Base-by-base conservation (phyloP, 2,329 filamentous ascomycete genomes). In the Microdochium trichocladiopsis region DNA sequence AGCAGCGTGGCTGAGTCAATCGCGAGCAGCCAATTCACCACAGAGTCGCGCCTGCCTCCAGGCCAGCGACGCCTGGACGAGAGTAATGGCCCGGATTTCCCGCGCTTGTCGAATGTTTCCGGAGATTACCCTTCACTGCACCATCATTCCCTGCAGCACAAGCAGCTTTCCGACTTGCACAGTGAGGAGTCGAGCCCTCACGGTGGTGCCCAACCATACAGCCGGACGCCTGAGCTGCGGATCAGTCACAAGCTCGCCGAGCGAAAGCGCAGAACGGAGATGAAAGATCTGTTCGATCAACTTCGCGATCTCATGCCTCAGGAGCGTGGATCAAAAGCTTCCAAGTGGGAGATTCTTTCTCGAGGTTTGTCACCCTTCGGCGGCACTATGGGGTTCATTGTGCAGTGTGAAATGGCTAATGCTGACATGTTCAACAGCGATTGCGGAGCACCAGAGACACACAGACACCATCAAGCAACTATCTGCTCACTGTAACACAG, bases 341-440 rank as follows among this genome's bases (percentile, higher is more conserved):
- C 88, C 59, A 95, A 95, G 61, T 95, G 89, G 89, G 89, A 95
- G 61, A 91, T 93, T 49, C 66, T 95, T 16, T 91, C 87, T 2
- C 93, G 93, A 75, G 87, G 89, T 92, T 21, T 43, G n/a, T 4
- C 25, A 51, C 41, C 23, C 54, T 33, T 49, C n/a, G n/a, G n/a
- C n/a, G n/a, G n/a, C n/a, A n/a, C n/a, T n/a, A n/a, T n/a, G n/a
- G n/a, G n/a, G n/a, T n/a, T n/a, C n/a, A n/a, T n/a, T n/a, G n/a
- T 47, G 51, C 22, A 18, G 18, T 43, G 18, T 16, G 21, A 5
- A 24, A 14, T n/a, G n/a, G n/a, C n/a, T 21, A 8, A 5, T 51
- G 33, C 51, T 57, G 47, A 57, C 56, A 51, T 2, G 25, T 1
- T 18, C 24, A n/a, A 31, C 55, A 84, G 82, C 82, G 18, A 86